Evolutionary conservation across 2,329 filamentous ascomycete species (phyloP), one percentile per base, ranked within the genome.

Genomic region (Hypoxylon sp.): DNA sequence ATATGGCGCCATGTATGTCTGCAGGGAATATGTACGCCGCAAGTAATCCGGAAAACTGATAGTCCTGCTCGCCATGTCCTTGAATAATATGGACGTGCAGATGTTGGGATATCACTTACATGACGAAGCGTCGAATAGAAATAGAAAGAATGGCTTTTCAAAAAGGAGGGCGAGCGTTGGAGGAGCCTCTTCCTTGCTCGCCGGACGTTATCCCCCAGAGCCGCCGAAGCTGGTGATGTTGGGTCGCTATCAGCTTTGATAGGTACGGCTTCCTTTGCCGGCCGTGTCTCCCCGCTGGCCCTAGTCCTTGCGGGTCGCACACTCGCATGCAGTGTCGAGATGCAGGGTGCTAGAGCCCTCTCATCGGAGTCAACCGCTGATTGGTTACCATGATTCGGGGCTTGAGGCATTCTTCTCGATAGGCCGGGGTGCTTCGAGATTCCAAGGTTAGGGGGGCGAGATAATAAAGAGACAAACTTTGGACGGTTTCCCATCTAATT

Each of bases 201-300:
- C 55, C 43, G 57, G 55, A 61, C 66, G 63, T 63, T 55, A 63
- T 55, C 54, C 57, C 45, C 58, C 51, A 56, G 61, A 62, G 64
- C 61, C 57, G 58, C 64, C 56, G 61, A 65, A 19, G 58, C 56
- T 55, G 46, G 51, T 62, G 67, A 69, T 65, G 64, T 62, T 43
- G 58, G 58, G 54, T 51, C 41, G 52, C 54, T 39, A 54, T 67
- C 54, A 34, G 14, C 16, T 39, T 47, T 67, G 64, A 69, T 67
- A 69, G 67, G 64, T 47, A 67, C 67, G 64, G 67, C 51, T 63
- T 52, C 41, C 50, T 39, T 45, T 62, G 39, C 67, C 67, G 64
- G 52, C 39, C 60, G 51, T 37, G n/a, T 4, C 30, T 48, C 57
- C 63, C 57, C 57, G 43, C 63, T 16, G 23, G 29, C 52, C 67